phyloP scores from a whole-genome alignment of 2,329 filamentous ascomycete genomes.

The Aaosphaeria arxii region DNA sequence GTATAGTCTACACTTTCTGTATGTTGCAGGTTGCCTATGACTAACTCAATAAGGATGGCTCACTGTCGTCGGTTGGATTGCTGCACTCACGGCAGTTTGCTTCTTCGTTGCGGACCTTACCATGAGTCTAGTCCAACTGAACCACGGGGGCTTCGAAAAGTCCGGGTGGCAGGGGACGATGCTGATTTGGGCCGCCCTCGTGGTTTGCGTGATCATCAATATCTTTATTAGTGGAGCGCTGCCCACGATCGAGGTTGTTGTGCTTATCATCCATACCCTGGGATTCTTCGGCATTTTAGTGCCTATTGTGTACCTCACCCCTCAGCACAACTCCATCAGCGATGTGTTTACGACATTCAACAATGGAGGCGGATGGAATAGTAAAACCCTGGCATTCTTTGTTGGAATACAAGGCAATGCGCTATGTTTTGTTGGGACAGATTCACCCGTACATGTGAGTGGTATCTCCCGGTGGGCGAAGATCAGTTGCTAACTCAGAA shows the following conservation, averaged over 20 bases:
- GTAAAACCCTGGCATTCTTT: conserved; percentile 43
- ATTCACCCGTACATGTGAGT: conserved; percentile 37
- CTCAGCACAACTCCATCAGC: conserved; percentile 37
- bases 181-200: conserved; percentile 45
- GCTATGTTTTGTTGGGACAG: conserved; percentile 37
- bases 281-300: conserved; percentile 54
- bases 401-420: conserved; percentile 42
- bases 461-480: neutral
- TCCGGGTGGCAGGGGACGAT: conserved; percentile 52
- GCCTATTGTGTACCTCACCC: conserved; percentile 31
- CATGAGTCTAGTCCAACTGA: conserved; percentile 37
- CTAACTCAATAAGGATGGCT: conserved; percentile 39
- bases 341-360: conserved; percentile 47
- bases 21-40: neutral
- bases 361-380: conserved; percentile 46
- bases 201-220: conserved; percentile 45
- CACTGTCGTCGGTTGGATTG: conserved; percentile 44
- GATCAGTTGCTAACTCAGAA: conserved; percentile 4
- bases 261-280: conserved; percentile 50
- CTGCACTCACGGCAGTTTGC: conserved; percentile 34
- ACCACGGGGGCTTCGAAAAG: conserved; percentile 32
- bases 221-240: conserved; percentile 46
- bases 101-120: conserved; percentile 35
- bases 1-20: conserved; percentile 8
- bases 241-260: conserved; percentile 48